A percentile compares a stretch with the other conserved stretches of the same genome.
Conservation (phyloP, 768 basidiomycete genomes). For the Mycena kentingensis region DNA sequence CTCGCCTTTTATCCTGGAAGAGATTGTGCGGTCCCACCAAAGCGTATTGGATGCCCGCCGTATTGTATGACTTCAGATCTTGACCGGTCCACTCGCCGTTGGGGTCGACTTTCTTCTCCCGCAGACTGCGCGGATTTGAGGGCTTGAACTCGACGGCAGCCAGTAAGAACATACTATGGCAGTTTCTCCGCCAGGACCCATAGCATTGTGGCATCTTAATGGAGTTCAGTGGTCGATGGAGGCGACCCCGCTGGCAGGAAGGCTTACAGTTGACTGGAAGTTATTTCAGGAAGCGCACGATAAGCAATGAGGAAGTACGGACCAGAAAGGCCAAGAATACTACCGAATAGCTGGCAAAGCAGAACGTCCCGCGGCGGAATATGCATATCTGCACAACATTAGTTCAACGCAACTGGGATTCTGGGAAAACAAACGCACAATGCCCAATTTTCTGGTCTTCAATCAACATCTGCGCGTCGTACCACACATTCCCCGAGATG, state of each 20-base stretch:
- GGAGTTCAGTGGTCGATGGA: too few species aligned
- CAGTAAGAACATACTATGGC: slow-evolving; percentile 1
- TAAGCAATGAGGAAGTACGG: too few species aligned
- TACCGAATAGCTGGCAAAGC: neutral
- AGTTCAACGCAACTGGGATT: neutral
- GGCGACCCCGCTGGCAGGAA: too few species aligned
- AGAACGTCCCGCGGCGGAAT: slow-evolving; percentile 1
- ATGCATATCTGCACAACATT: slow-evolving; percentile 2
- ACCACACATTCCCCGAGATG: slow-evolving; percentile 7
- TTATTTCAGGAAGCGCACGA: too few species aligned
- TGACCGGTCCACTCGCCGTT: slow-evolving; percentile 10
- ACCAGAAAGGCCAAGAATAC: neutral
- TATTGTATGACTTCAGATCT: slow-evolving; percentile 5
- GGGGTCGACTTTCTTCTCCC: neutral
- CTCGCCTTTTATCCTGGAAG: neutral
- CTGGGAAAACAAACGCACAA: neutral
- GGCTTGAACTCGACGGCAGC: too few species aligned
- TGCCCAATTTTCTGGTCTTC: slow-evolving; percentile 9
- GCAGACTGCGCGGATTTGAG: neutral
- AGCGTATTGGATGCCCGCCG: slow-evolving; percentile 2
- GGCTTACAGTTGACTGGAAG: too few species aligned
- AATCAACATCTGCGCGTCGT: neutral
- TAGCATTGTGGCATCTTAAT: slow-evolving; percentile 2
- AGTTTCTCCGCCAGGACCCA: neutral
- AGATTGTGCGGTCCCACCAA: neutral